phyloP scores from a whole-genome alignment of 345 rosid species.

The Durio zibethinus region DNA sequence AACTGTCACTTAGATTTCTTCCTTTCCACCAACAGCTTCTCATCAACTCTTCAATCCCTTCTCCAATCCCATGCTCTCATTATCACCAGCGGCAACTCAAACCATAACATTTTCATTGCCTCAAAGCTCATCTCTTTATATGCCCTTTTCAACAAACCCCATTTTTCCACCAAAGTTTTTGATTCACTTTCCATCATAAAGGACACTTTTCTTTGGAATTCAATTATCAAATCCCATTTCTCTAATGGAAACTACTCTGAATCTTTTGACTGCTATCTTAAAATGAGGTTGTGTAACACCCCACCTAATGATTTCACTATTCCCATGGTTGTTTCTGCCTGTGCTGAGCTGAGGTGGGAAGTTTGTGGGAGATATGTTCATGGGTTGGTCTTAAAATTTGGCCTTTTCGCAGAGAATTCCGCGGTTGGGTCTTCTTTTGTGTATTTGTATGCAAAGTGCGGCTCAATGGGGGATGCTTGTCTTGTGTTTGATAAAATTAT shows the following conservation, averaged over 20 bases:
- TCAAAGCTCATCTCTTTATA: slow-evolving; percentile 61
- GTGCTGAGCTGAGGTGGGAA: slow-evolving; percentile 50
- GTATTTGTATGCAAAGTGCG: slow-evolving; percentile 50
- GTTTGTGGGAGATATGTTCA: slow-evolving; percentile 41
- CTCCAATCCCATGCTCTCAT: slow-evolving; percentile 46
- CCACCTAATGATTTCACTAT: slow-evolving; percentile 46
- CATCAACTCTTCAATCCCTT: slow-evolving; percentile 30
- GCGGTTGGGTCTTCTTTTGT: slow-evolving; percentile 64
- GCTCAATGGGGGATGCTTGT: slow-evolving; percentile 39
- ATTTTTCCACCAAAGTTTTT: slow-evolving; percentile 38
- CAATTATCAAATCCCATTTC: slow-evolving; percentile 61
- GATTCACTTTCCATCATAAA: slow-evolving; percentile 18
- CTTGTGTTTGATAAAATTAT: slow-evolving; percentile 54
- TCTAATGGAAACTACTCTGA: slow-evolving; percentile 44
- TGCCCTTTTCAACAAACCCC: slow-evolving; percentile 34
- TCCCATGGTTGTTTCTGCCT: slow-evolving; percentile 64
- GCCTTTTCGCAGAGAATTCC: slow-evolving; percentile 36
- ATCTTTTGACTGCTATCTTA: slow-evolving; percentile 39
- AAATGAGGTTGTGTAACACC: slow-evolving; percentile 37
- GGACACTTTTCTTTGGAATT: slow-evolving; percentile 68
- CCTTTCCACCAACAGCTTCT: slow-evolving; percentile 22
- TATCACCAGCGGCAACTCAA: slow-evolving; percentile 46
- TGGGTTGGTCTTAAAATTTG: slow-evolving; percentile 46
- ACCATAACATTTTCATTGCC: slow-evolving; percentile 50
- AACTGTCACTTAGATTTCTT: slow-evolving; percentile 33